phyloP scores from a whole-genome alignment of 2,329 filamentous ascomycete genomes.

The Byssoonygena ceratinophila region DNA sequence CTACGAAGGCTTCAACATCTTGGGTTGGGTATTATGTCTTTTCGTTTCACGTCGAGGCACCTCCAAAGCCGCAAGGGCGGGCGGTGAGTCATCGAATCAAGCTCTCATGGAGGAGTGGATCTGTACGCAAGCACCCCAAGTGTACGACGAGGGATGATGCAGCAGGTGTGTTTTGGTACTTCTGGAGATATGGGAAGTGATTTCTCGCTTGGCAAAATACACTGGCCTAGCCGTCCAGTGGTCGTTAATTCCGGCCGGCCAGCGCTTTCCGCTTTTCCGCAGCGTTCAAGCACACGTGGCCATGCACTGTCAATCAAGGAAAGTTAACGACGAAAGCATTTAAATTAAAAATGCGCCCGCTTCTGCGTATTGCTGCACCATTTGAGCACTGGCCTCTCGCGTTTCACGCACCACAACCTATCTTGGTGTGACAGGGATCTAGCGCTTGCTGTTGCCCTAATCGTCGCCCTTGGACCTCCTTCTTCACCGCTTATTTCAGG shows the following conservation, averaged over 20 bases:
- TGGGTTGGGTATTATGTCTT: slow-evolving; percentile 82
- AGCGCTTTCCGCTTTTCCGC: background rate
- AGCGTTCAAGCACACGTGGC: background rate
- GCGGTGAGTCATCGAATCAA: slow-evolving; percentile 38
- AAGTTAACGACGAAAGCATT: too few species aligned
- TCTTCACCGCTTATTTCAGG: background rate
- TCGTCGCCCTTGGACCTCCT: background rate
- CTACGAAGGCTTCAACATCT: slow-evolving; percentile 94
- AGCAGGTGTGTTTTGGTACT: background rate
- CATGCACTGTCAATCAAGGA: background rate
- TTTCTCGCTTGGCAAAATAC: too few species aligned
- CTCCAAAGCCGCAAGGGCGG: slow-evolving; percentile 27
- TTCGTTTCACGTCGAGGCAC: slow-evolving; percentile 64
- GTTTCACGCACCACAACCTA: too few species aligned
- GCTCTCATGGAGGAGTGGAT: slow-evolving; percentile 80
- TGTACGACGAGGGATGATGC: slow-evolving; percentile 30
- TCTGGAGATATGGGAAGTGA: too few species aligned
- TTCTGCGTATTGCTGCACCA: background rate
- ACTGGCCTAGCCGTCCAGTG: too few species aligned
- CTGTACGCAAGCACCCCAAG: slow-evolving; percentile 53
- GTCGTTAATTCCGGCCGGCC: background rate
- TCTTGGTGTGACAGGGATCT: background rate
- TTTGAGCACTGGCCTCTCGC: background rate
- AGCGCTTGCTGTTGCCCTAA: background rate
- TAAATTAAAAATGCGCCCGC: too few species aligned